Percentiles rank a stretch among this genome's conserved stretches.
Conservation (phyloP, 169 alveolate genomes). For the Plasmodium knowlesi region DNA sequence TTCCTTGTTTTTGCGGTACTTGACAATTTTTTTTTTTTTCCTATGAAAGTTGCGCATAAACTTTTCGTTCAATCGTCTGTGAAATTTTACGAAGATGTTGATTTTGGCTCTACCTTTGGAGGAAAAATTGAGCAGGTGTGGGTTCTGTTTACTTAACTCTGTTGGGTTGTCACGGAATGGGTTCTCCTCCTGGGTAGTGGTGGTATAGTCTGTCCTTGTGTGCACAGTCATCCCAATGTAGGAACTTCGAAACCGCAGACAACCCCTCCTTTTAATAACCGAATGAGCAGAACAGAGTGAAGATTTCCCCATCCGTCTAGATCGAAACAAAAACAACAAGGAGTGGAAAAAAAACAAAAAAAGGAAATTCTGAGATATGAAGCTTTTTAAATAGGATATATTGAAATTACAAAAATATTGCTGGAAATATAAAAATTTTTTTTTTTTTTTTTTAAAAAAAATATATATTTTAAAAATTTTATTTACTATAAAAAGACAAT, state of each 20-base stretch:
- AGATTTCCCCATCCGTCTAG: neutral
- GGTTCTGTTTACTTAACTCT: neutral
- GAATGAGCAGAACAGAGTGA: neutral
- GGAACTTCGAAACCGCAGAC: neutral
- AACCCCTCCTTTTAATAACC: neutral
- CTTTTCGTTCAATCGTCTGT: neutral
- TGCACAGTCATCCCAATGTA: neutral
- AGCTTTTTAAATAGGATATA: neutral
- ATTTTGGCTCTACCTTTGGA: neutral
- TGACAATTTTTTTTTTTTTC: neutral
- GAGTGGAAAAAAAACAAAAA: constrained; percentile 9
- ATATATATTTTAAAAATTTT: neutral
- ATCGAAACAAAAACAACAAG: neutral
- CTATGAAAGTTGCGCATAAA: neutral
- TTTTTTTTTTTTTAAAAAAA: neutral
- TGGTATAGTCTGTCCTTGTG: neutral
- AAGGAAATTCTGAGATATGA: constrained; percentile 5
- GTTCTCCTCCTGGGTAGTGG: neutral
- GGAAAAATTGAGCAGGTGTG: neutral
- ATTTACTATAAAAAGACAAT: constrained; percentile 6
- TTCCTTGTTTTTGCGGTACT: neutral
- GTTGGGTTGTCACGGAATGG: too few relatives aligned
- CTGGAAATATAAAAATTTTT: neutral
- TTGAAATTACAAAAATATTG: constrained; percentile 22
- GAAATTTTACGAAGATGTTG: neutral